A percentile compares a stretch with the other conserved stretches of the same genome.
Conservation (phyloP, 2,329 filamentous ascomycete species). For the Colletotrichum simmondsii region DNA sequence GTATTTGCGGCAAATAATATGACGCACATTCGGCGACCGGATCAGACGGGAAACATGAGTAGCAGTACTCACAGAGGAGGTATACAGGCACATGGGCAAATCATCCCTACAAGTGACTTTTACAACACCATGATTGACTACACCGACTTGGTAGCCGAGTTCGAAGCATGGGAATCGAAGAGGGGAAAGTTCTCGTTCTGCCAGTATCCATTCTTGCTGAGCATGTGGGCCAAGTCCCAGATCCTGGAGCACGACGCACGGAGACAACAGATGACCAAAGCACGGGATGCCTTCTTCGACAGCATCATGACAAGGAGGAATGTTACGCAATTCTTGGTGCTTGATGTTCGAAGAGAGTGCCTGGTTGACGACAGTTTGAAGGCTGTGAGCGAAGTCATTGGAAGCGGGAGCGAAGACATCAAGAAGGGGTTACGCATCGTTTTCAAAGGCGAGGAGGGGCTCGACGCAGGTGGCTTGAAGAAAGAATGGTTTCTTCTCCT, state of each 20-base stretch:
- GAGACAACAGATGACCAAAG: conserved; percentile 89
- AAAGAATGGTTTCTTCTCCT: conserved; percentile 96
- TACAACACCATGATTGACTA: conserved; percentile 90
- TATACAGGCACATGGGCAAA: conserved; percentile 67
- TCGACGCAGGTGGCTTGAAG: conserved; percentile 87
- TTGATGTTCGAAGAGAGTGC: conserved; percentile 85
- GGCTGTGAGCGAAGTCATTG: conserved; percentile 85
- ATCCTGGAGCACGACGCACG: conserved; percentile 90
- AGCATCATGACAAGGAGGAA: conserved; percentile 81
- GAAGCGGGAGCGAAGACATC: conserved; percentile 83
- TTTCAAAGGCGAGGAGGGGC: conserved; percentile 89
- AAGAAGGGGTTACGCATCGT: conserved; percentile 90
- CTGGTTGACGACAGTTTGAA: conserved; percentile 89
- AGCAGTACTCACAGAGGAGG: conserved; percentile 49
- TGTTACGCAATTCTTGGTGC: conserved; percentile 80
- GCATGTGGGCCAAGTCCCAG: conserved; percentile 91
- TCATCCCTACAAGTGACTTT: conserved; percentile 84
- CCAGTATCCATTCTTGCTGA: conserved; percentile 91
- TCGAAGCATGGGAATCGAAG: conserved; percentile 86
- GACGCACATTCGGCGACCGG: conserved; percentile 48
- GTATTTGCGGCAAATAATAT: conserved; percentile 84
- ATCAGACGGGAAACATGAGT: conserved; percentile 36
- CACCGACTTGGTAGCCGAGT: conserved; percentile 85
- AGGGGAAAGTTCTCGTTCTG: conserved; percentile 85
- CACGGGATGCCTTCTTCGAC: conserved; percentile 90